Conservation (phyloP, 441 rosid species). For the Cnidoscolus chayamansa region DNA sequence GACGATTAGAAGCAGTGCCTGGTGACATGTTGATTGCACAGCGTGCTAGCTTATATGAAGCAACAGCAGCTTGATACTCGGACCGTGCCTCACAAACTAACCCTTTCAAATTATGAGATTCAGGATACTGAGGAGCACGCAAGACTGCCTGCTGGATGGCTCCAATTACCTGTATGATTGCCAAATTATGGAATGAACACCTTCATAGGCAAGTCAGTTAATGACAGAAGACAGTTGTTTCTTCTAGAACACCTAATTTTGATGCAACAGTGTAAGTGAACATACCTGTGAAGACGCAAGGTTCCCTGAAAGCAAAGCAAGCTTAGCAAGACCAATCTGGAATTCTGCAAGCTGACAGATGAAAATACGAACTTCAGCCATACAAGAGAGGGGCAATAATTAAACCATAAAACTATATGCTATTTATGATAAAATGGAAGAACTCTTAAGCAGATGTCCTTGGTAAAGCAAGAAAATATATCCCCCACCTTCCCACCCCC, state of each 20-base stretch:
- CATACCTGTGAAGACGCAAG: conserved; percentile 83
- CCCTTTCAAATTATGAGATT: conserved; percentile 83
- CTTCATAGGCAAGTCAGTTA: conserved; percentile 5
- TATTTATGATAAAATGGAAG: no score
- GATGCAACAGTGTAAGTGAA: background rate
- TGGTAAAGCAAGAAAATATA: no score
- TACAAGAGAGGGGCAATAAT: conserved; percentile 6
- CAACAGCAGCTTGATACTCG: conserved; percentile 58
- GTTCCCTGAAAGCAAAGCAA: conserved; percentile 65
- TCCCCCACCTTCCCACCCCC: no score
- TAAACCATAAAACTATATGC: background rate
- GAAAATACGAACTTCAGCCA: conserved; percentile 16
- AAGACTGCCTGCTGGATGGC: conserved; percentile 89
- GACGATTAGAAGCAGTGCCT: conserved; percentile 38
- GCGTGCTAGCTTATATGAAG: conserved; percentile 66
- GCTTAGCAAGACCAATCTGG: conserved; percentile 86
- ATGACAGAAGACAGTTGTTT: background rate
- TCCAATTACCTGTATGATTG: conserved; percentile 65
- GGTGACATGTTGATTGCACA: conserved; percentile 46
- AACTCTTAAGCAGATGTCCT: no score
- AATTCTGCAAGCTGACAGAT: conserved; percentile 77
- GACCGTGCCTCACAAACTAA: conserved; percentile 74
- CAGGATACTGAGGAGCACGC: conserved; percentile 72
- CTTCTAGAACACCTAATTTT: background rate
- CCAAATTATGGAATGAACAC: conserved; percentile 17